Base-by-base conservation (phyloP, 129 eudicot species). In the Pseudognaphalium luteoalbum region DNA sequence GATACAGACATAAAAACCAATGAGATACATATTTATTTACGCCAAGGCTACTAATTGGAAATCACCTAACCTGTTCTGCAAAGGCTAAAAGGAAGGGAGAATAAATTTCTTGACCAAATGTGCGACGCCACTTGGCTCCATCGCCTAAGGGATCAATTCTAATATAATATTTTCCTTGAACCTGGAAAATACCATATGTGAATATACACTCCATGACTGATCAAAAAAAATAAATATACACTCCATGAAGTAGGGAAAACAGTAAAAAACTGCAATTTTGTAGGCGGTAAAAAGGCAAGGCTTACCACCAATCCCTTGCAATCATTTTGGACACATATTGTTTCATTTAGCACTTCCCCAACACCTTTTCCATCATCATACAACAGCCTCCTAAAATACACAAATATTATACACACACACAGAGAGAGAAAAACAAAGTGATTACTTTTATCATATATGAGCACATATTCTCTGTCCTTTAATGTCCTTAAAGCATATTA, bases 61-160 rank as follows among this genome's bases (percentile, higher is more conserved):
- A 51, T 30, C 72, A 17, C 3, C 22, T 73, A 72, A 91, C 98
- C 93, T 88, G 93, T 84, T 86, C 93, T 59, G 98, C 76, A 80
- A 94, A 94, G 76, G 98, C 98, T 52, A 94, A 63, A 71, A 94
- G 93, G 66, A 94, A 89, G 7, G 98, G 98, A 34, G 97, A 94
- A 83, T 94, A 94, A 68, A 94, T 78, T 86, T 91, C 96, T 80
- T 91, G 98, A 37, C 98, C 98, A 87, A 84, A 85, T 73, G 90
- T 87, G 81, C 98, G 96, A 56, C 98, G 96, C 98, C 98, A 94
- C 86, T 83, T 94, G 65, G 98, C 96, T 59, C 97, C 98, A 56
- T 86, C 87, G 75, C 98, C 98, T 1, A 67, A 79, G n/a, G 91
- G 98, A 82, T 94, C 98, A 20, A 94, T 87, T 86, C 97, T 94